Conservation (phyloP, 495 filamentous ascomycete genomes). For the Pyronema domesticum region DNA sequence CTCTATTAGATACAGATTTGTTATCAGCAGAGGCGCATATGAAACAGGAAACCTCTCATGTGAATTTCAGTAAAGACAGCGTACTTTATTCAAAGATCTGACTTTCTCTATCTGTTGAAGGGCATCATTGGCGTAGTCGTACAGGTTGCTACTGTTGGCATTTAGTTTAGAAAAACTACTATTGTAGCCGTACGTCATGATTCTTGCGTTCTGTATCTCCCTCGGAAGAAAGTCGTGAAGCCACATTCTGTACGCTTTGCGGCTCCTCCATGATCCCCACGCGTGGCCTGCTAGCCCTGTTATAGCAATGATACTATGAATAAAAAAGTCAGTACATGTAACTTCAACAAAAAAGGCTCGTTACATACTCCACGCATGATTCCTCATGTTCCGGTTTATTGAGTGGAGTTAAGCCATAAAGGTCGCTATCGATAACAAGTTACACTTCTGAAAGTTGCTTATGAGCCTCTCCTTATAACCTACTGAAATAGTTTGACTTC, state of each 20-base stretch:
- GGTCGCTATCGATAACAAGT: too few relatives aligned
- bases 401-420: too few relatives aligned
- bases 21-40: not conserved
- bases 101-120: constrained; percentile 7
- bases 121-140: constrained; percentile 5
- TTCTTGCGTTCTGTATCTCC: constrained; percentile 13
- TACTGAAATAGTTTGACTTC: too few relatives aligned
- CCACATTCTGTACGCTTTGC: constrained; percentile 18
- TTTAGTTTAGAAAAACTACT: constrained; percentile 4
- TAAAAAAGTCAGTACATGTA: too few relatives aligned
- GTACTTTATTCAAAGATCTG: constrained; percentile 4
- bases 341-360: too few relatives aligned
- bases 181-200: constrained; percentile 25
- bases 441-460: too few relatives aligned
- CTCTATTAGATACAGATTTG: not conserved
- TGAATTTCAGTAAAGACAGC: not conserved
- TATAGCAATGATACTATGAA: too few relatives aligned
- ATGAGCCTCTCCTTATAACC: too few relatives aligned
- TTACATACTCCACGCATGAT: too few relatives aligned
- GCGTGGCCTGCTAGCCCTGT: too few relatives aligned
- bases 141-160: constrained; percentile 4
- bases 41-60: not conserved
- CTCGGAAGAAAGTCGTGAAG: constrained; percentile 22
- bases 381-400: too few relatives aligned
- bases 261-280: constrained; percentile 13